A percentile compares a stretch with the other conserved stretches of the same genome.
Evolutionary conservation across 2,329 filamentous ascomycete species (phyloP).

Genomic region (Neofusicoccum ribis): DNA sequence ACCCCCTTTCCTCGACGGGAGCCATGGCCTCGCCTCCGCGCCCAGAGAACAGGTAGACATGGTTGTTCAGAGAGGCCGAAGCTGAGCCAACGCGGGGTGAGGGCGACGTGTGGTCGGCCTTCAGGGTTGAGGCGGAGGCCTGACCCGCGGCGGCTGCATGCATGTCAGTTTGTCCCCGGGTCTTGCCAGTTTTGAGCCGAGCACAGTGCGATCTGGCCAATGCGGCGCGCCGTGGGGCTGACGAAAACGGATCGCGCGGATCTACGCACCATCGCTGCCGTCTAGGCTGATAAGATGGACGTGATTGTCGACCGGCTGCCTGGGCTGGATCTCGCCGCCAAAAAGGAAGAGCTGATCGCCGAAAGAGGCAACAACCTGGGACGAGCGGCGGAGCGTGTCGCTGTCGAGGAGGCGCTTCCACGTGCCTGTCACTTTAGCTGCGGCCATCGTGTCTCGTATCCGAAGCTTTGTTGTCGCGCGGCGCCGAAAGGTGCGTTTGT

Average conservation of each 20-base stretch:
- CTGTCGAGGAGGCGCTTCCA: slow-evolving; percentile 39
- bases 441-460: background rate
- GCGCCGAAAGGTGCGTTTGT: background rate
- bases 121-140: slow-evolving; percentile 17
- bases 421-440: slow-evolving; percentile 26
- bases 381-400: slow-evolving; percentile 65
- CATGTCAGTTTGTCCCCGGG: slow-evolving; percentile 20
- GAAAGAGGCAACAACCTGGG: slow-evolving; percentile 67
- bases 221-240: background rate
- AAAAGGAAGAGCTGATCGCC: slow-evolving; percentile 67
- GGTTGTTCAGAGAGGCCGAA: slow-evolving; percentile 65
- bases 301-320: slow-evolving; percentile 70
- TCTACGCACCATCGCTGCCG: background rate
- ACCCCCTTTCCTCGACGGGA: slow-evolving; percentile 71
- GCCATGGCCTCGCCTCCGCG: slow-evolving; percentile 68
- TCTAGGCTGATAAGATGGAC: slow-evolving; percentile 60
- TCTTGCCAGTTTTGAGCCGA: background rate
- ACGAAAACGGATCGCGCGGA: background rate
- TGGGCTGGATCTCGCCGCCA: slow-evolving; percentile 69
- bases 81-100: slow-evolving; percentile 72
- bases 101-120: slow-evolving; percentile 47
- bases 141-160: background rate
- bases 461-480: background rate
- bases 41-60: slow-evolving; percentile 80
- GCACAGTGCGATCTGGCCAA: background rate